Evolutionary conservation across 2,329 filamentous ascomycete genomes (phyloP).

Genomic region (Kalmusia sp.): DNA sequence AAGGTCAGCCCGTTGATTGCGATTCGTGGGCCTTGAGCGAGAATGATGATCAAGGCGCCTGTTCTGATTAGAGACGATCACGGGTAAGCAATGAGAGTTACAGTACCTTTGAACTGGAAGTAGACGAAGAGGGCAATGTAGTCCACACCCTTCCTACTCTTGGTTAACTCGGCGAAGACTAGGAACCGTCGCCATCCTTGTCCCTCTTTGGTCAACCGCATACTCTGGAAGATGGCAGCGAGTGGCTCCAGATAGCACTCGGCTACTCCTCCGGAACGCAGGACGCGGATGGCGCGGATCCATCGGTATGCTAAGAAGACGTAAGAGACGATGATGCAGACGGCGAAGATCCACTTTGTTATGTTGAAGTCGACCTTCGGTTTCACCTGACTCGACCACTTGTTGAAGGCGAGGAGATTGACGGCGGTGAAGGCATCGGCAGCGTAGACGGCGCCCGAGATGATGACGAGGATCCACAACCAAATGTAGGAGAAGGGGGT

Average conservation of each 20-base stretch:
- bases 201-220: conserved; percentile 71
- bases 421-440: conserved; percentile 94
- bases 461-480: conserved; percentile 78
- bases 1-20: conserved; percentile 89
- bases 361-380: conserved; percentile 78
- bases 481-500: conserved; percentile 82
- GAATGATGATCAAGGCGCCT: conserved; percentile 87
- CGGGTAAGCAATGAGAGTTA: conserved; percentile 9
- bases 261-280: conserved; percentile 83
- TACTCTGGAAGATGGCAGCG: conserved; percentile 83
- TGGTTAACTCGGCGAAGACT: conserved; percentile 90
- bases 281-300: conserved; percentile 79
- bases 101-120: conserved; percentile 74
- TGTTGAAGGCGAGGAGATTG: conserved; percentile 86
- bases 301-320: conserved; percentile 82
- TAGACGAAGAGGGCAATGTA: conserved; percentile 92
- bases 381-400: conserved; percentile 84
- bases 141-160: conserved; percentile 88
- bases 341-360: conserved; percentile 93
- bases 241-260: conserved; percentile 91
- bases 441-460: conserved; percentile 84
- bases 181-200: conserved; percentile 88
- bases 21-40: conserved; percentile 92
- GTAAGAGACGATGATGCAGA: conserved; percentile 90
- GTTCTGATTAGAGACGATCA: conserved; percentile 25